These are phyloP conservation scores for Graphium sp. DNA, from an alignment of 2,329 filamentous ascomycete genomes.

Conservation along the genomic window DNA sequence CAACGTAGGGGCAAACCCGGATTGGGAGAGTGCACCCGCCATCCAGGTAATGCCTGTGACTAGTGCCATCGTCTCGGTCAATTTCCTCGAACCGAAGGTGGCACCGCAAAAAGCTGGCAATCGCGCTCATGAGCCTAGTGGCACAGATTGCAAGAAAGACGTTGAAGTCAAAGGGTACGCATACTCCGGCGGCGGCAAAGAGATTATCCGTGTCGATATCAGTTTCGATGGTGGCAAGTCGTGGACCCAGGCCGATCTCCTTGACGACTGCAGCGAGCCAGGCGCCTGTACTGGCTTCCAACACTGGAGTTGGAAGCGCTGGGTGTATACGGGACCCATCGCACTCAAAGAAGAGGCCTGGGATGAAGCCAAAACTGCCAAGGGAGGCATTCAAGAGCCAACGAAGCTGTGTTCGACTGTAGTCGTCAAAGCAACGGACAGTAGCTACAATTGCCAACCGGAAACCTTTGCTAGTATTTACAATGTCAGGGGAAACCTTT, in stretches of 20 bases:
- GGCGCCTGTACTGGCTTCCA: conserved; percentile 14
- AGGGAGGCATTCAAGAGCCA: conserved; percentile 6
- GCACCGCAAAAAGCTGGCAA: too few species aligned
- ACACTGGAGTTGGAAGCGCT: conserved; percentile 48
- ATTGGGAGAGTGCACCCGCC: conserved; percentile 45
- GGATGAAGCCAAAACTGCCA: neutral
- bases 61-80: conserved; percentile 42
- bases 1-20: conserved; percentile 33
- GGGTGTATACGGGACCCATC: conserved; percentile 36
- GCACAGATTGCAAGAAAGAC: conserved; percentile 6
- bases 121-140: conserved; percentile 6
- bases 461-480: conserved; percentile 42
- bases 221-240: conserved; percentile 44
- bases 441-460: conserved; percentile 50
- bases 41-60: conserved; percentile 56
- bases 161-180: conserved; percentile 43
- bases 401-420: conserved; percentile 26
- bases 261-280: conserved; percentile 25
- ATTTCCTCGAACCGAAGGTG: conserved; percentile 8
- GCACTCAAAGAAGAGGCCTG: conserved; percentile 12
- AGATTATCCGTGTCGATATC: conserved; percentile 51
- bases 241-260: conserved; percentile 46
- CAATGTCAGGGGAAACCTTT: conserved; percentile 47
- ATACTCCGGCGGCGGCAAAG: conserved; percentile 49
- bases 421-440: conserved; percentile 49